These are phyloP conservation scores for Blastobotrys malaysiensis DNA, from an alignment of 1,139 yeast genomes.

Conservation along the genomic window DNA sequence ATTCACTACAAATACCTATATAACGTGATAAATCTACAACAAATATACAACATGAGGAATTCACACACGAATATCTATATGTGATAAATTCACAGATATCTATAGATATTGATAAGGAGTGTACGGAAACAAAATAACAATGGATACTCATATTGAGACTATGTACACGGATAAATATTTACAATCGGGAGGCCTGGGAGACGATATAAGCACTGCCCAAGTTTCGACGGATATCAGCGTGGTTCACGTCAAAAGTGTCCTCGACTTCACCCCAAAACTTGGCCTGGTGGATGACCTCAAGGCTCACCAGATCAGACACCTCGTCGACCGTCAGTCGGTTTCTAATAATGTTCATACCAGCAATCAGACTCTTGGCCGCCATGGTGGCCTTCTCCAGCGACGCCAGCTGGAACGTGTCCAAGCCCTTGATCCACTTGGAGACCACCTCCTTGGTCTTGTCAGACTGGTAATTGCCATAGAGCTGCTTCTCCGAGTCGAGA, in stretches of 20 bases:
- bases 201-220: conserved; percentile 76
- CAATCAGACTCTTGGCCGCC: conserved; percentile 77
- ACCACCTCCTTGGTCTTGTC: conserved; percentile 59
- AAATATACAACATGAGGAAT: too few species aligned
- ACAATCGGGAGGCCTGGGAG: conserved; percentile 24
- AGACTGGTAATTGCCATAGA: conserved; percentile 72
- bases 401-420: conserved; percentile 72
- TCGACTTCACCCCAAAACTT: conserved; percentile 97
- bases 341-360: conserved; percentile 49
- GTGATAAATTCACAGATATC: too few species aligned
- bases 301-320: conserved; percentile 67
- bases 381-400: conserved; percentile 85
- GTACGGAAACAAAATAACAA: too few species aligned
- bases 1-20: too few species aligned
- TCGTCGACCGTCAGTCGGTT: conserved; percentile 52
- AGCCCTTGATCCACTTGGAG: conserved; percentile 52
- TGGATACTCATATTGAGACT: neutral
- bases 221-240: conserved; percentile 78
- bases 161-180: conserved; percentile 3
- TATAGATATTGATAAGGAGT: too few species aligned
- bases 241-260: conserved; percentile 95
- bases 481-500: conserved; percentile 80
- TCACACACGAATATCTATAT: too few species aligned
- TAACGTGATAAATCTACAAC: too few species aligned
- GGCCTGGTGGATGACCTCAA: conserved; percentile 82